phyloP scores from a whole-genome alignment of 2,329 filamentous ascomycete species.

The Chrysosporium keratinophilum region DNA sequence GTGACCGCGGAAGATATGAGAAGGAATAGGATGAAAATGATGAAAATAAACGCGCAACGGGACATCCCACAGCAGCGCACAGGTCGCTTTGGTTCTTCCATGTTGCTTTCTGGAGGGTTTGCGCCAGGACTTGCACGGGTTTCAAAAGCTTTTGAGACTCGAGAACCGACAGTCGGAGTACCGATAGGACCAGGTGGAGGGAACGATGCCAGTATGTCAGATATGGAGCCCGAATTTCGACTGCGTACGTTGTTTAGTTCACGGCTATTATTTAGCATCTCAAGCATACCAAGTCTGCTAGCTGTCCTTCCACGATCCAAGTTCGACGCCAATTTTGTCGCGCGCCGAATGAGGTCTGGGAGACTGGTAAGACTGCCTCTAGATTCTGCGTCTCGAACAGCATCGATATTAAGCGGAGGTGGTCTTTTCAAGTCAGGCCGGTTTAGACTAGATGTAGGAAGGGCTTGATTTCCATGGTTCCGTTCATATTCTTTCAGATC shows the following conservation, averaged over 20 bases:
- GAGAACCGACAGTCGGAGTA: constrained; percentile 30
- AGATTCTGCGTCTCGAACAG: constrained; percentile 67
- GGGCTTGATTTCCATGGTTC: constrained; percentile 20
- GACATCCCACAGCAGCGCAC: constrained; percentile 77
- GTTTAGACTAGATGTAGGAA: constrained; percentile 29
- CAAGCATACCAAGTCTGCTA: constrained; percentile 46
- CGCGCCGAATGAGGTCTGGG: constrained; percentile 78
- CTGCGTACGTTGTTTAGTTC: constrained; percentile 22
- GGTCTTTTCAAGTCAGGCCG: constrained; percentile 42
- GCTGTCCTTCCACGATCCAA: constrained; percentile 70
- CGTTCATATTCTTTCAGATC: constrained; percentile 17
- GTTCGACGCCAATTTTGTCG: constrained; percentile 75
- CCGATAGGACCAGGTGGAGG: constrained; percentile 46
- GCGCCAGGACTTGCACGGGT: constrained; percentile 21
- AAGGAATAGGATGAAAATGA: constrained; percentile 55
- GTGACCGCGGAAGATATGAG: constrained; percentile 72
- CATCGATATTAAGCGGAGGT: constrained; percentile 69
- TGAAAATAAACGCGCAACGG: constrained; percentile 62
- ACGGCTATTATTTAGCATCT: constrained; percentile 32
- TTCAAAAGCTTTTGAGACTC: constrained; percentile 24
- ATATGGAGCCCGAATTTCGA: constrained; percentile 46
- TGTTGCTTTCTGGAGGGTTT: constrained; percentile 5
- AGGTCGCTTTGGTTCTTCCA: constrained; percentile 24
- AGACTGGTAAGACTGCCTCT: constrained; percentile 86
- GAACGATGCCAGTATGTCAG: constrained; percentile 56